Base-by-base conservation (phyloP, 1,139 yeast genomes). In the Maudiozyma humilis region DNA sequence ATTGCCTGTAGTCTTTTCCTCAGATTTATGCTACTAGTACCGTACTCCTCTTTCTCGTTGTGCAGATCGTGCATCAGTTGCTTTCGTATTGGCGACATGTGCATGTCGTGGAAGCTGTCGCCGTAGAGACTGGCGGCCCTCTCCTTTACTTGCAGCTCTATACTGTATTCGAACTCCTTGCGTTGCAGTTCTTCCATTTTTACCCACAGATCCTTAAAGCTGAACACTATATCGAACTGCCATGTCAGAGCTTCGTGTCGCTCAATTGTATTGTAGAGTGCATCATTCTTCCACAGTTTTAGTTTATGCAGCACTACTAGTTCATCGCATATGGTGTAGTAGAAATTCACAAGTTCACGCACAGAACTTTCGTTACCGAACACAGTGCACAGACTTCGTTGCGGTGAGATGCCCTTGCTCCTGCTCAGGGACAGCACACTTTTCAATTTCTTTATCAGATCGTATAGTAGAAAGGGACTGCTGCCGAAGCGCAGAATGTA, bases 401-500 rank as follows among this genome's bases (percentile, higher is more conserved):
- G 25, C 20, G 36, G n/a, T 6, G 25, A 13, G 7, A 14, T 3
- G n/a, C 7, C 19, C 13, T 14, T 34, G 10, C 13, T 15, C n/a
- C 17, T 31, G 15, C 23, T 12, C 8, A 25, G 17, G 3, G 33
- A 15, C 46, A 48, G 41, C 7, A 51, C 50, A 10, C 38, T 33
- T 25, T 45, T 35, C 10, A 58, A 8, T 38, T 55, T 57, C 15
- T 41, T 36, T 18, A 61, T 31, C 36, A 71, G 47, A 18, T 59
- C 51, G 18, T 58, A 48, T 2, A 78, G 41, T 49, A 82, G 68
- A 60, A 81, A 79, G 2, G 88, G 88, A 13, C 85, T 72, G 44
- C 79, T 78, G 36, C 91, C 91, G 51, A 82, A 81, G 54, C 93
- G 69, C 49, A 82, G 65, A 47, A 79, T 71, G 56, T 81, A 88